Conservation (phyloP, 495 filamentous ascomycete genomes). For the Aspergillus baeticus region DNA sequence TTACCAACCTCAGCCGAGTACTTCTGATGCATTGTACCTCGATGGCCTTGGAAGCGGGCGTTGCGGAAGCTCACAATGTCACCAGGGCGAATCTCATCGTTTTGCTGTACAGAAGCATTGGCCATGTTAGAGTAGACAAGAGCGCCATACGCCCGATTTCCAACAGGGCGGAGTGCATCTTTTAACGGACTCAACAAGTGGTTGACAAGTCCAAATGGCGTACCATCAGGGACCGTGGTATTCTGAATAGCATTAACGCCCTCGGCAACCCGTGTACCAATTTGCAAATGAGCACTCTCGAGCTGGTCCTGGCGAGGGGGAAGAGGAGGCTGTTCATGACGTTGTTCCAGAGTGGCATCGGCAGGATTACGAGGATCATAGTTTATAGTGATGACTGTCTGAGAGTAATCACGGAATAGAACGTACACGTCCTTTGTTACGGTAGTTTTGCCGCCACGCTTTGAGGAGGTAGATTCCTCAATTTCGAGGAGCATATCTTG, state of each 20-base stretch:
- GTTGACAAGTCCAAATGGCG: constrained; percentile 68
- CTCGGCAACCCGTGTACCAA: constrained; percentile 72
- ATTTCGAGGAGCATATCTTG: constrained; percentile 81
- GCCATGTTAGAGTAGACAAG: constrained; percentile 91
- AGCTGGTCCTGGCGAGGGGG: constrained; percentile 89
- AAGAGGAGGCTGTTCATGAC: constrained; percentile 82
- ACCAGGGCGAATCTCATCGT: constrained; percentile 91
- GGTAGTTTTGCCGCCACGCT: constrained; percentile 64
- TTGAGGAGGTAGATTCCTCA: constrained; percentile 70
- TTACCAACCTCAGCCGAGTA: constrained; percentile 87
- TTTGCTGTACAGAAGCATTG: constrained; percentile 84
- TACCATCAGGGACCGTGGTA: constrained; percentile 79
- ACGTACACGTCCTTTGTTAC: constrained; percentile 80
- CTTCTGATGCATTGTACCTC: constrained; percentile 91
- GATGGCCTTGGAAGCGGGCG: constrained; percentile 92
- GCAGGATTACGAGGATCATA: constrained; percentile 74
- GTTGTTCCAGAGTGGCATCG: constrained; percentile 75
- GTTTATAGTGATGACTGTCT: constrained; percentile 79
- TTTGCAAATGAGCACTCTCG: constrained; percentile 75
- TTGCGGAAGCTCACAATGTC: constrained; percentile 95
- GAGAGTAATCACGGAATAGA: constrained; percentile 92
- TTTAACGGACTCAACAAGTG: constrained; percentile 74
- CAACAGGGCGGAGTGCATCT: constrained; percentile 76
- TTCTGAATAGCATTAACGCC: constrained; percentile 68
- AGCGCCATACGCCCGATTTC: constrained; percentile 84